Conservation (phyloP, 768 basidiomycete genomes). For the Leccinum aurantiacum region DNA sequence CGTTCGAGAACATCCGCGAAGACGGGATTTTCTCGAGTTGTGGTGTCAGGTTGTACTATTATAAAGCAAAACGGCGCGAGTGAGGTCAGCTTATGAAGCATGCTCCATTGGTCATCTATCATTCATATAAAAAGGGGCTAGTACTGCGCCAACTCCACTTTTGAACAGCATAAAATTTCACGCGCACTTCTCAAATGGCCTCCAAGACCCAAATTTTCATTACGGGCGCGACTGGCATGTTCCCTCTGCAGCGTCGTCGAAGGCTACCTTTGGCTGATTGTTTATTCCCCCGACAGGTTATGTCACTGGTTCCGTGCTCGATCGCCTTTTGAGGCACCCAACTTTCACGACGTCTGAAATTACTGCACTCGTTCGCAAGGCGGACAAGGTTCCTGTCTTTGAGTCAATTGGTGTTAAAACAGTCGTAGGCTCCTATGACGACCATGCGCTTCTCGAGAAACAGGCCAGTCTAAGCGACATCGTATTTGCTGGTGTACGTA, state of each 20-base stretch:
- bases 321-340: constrained; percentile 30
- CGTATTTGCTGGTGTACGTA: constrained; percentile 41
- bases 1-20: constrained; percentile 1
- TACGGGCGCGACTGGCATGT: constrained; percentile 23
- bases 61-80: too few species aligned
- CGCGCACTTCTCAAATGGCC: constrained; percentile 11
- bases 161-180: too few species aligned
- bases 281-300: constrained; percentile 25
- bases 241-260: neutral
- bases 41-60: neutral
- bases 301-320: constrained; percentile 34
- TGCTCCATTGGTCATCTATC: constrained; percentile 4
- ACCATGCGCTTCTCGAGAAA: constrained; percentile 42
- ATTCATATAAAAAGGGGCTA: constrained; percentile 1
- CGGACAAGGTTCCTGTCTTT: constrained; percentile 22
- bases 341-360: constrained; percentile 24
- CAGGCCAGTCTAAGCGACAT: constrained; percentile 46
- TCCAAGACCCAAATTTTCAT: constrained; percentile 22
- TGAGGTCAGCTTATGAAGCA: neutral
- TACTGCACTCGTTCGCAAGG: constrained; percentile 33
- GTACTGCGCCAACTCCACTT: too few species aligned
- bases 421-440: constrained; percentile 45
- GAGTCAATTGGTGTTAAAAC: constrained; percentile 28
- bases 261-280: constrained; percentile 1
- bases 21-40: constrained; percentile 17